Base-by-base conservation (phyloP, 2,329 filamentous ascomycete species). In the Colletotrichum noveboracense region DNA sequence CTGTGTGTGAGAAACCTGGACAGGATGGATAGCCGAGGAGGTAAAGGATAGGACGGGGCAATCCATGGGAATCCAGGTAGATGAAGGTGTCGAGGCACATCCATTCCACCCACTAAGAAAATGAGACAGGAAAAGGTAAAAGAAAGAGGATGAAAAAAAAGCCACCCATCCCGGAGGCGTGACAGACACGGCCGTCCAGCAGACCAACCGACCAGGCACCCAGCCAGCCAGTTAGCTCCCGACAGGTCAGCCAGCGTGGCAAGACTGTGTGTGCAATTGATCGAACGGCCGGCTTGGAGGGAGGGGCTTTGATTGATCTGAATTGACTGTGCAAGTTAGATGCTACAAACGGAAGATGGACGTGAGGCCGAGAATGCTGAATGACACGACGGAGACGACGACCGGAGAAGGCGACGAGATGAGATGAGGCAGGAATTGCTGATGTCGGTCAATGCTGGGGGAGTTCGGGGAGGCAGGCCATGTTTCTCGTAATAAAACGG, bases 391-490 rank as follows among this genome's bases (percentile, higher is more conserved):
- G 60, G 60, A 12, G 43, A 66, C n/a, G 18, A 28, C 21, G 21
- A 34, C 16, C 26, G 48, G 72, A 60, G 24, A 58, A 43, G 62
- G 69, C 56, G 55, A 73, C 24, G 34, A 64, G 43, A 58, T 38
- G 70, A 75, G 70, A 64, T 67, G 69, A 75, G 68, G 61, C 30
- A 66, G 68, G 68, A 74, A 74, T 74, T 52, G 28, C 48, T 38
- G 55, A 48, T 70, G 62, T 66, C 71, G 55, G 24, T 28, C 36
- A 28, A 24, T 8, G 28, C n/a, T 67, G 48, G 65, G 43, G 48
- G 21, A 28, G 66, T 36, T 30, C 18, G 7, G 7, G 30, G 21
- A 60, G 56, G 56, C 56, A 60, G 56, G 26, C 56, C 30, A 60
- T 36, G 69, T 34, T 72, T 36, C 55, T 75, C 64, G 56, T 67